Percentiles rank a stretch among this genome's conserved stretches.
phyloP scores from a whole-genome alignment of 345 rosid species.

The Ceriops decandra region DNA sequence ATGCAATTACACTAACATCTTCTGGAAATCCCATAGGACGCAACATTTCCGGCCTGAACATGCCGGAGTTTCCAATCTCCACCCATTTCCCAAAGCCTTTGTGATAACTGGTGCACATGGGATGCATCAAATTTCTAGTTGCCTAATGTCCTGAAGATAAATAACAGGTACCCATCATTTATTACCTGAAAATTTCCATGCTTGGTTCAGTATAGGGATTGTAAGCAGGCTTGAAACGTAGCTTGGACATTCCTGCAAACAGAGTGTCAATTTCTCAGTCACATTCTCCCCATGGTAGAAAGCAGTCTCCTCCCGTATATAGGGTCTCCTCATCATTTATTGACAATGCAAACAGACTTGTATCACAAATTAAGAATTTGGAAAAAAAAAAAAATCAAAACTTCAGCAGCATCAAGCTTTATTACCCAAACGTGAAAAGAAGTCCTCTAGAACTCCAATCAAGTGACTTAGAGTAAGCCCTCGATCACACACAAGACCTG shows the following conservation, averaged over 20 bases:
- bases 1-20: conserved; percentile 82
- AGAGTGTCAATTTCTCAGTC: background rate
- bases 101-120: conserved; percentile 55
- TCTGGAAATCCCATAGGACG: conserved; percentile 94
- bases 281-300: background rate
- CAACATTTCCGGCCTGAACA: conserved; percentile 95
- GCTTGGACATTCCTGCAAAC: conserved; percentile 73
- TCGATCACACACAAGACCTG: conserved; percentile 87
- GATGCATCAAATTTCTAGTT: conserved; percentile 1
- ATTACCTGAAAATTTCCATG: conserved; percentile 92
- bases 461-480: conserved; percentile 94
- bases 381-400: background rate
- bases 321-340: background rate
- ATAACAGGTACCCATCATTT: conserved; percentile 2
- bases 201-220: conserved; percentile 98
- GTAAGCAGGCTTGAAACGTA: conserved; percentile 90
- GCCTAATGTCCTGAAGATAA: background rate
- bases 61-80: conserved; percentile 94
- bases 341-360: background rate
- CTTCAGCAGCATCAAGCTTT: background rate
- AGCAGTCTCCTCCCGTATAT: conserved; percentile 1
- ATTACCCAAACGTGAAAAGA: conserved; percentile 85
- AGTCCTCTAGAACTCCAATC: conserved; percentile 79
- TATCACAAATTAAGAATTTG: background rate
- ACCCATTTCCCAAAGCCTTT: conserved; percentile 82